phyloP scores from a whole-genome alignment of 768 basidiomycete species.

The Podaxis sp. region DNA sequence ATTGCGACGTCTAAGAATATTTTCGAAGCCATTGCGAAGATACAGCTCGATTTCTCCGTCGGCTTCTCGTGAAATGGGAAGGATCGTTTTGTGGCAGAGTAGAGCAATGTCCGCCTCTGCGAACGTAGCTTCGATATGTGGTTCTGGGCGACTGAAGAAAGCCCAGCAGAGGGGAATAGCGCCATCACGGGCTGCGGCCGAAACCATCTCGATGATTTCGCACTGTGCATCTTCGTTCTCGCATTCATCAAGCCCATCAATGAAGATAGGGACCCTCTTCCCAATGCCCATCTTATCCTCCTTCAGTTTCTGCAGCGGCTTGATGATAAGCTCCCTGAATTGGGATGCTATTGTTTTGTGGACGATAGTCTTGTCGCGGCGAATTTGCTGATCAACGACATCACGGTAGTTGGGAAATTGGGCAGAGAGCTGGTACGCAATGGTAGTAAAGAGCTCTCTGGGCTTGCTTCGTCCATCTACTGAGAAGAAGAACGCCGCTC shows the following conservation, averaged over 20 bases:
- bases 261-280: neutral
- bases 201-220: neutral
- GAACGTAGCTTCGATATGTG: neutral
- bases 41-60: conserved; percentile 3
- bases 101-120: neutral
- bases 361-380: neutral
- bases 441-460: neutral
- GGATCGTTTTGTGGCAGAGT: neutral
- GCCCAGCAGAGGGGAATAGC: neutral
- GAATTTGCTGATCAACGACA: neutral
- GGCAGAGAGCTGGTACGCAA: conserved; percentile 8
- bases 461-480: neutral
- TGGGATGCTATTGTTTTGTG: neutral
- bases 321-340: neutral
- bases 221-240: neutral
- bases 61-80: neutral
- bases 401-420: neutral
- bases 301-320: neutral
- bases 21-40: neutral
- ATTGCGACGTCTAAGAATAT: neutral
- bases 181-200: neutral
- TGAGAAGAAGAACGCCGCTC: neutral
- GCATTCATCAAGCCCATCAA: conserved; percentile 3
- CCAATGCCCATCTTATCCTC: neutral
- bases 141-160: conserved; percentile 5